Evolutionary conservation across 2,329 filamentous ascomycete species (phyloP).

Genomic region (Fusarium nodosum): DNA sequence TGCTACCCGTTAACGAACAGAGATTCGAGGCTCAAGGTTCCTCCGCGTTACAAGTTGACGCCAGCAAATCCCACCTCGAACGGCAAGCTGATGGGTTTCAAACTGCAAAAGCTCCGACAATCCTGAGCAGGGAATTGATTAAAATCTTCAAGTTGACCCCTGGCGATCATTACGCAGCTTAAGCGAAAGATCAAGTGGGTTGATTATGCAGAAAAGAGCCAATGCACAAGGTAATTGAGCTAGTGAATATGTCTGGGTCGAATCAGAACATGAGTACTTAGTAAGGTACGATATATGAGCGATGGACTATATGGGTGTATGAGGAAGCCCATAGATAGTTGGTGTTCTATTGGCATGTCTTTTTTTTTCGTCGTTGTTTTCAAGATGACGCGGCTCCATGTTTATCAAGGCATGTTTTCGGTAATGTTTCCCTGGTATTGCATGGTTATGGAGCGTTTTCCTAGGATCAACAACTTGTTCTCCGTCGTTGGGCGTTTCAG

Average conservation of each 20-base stretch:
- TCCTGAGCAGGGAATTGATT: conserved; percentile 29
- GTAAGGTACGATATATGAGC: not conserved
- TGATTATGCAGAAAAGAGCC: conserved; percentile 21
- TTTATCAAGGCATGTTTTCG: conserved; percentile 33
- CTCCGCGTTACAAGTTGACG: conserved; percentile 35
- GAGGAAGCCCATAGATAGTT: conserved; percentile 15
- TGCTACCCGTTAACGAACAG: conserved; percentile 19
- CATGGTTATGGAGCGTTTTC: conserved; percentile 21
- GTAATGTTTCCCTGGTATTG: conserved; percentile 42
- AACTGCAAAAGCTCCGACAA: conserved; percentile 35
- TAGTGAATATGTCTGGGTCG: not conserved
- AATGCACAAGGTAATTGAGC: conserved; percentile 26
- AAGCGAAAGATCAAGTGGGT: conserved; percentile 44
- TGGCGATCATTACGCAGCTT: conserved; percentile 42
- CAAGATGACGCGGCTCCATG: conserved; percentile 45
- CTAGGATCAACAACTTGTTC: conserved; percentile 17
- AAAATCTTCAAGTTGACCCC: conserved; percentile 27
- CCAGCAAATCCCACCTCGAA: conserved; percentile 35
- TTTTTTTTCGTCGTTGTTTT: conserved; percentile 2
- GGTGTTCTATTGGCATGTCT: conserved; percentile 21
- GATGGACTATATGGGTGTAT: conserved; percentile 14
- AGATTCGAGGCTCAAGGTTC: conserved; percentile 10
- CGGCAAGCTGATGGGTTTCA: conserved; percentile 45
- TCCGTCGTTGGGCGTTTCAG: conserved; percentile 46
- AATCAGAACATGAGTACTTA: not conserved